Evolutionary conservation across 2,329 filamentous ascomycete genomes (phyloP), one percentile per base, ranked within the genome.

Genomic region (Stromatinia cepivora): DNA sequence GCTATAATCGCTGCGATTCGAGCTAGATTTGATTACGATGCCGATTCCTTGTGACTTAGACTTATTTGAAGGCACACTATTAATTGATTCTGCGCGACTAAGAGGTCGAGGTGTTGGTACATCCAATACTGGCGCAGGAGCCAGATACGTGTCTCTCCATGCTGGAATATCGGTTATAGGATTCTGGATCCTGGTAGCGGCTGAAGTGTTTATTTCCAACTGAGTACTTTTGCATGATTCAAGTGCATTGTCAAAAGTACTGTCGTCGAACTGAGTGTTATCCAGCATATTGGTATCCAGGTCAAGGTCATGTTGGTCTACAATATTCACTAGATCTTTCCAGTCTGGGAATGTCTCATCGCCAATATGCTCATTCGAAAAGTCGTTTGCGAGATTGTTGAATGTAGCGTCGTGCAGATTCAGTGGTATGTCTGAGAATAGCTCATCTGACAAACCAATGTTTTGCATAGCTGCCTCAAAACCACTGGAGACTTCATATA

Each of bases 241-340:
- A 53, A 34, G 25, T 11, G 31, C 5, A 46, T 53, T 11, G 5
- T 25, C 53, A 22, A 28, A 54, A 25, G 11, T 5, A 28, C 13
- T 25, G 25, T 46, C 20, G 17, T 68, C n/a, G n/a, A 54, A 4
- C 17, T 34, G 20, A 34, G 13, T 36, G 9, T 11, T 4, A 45
- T 68, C 57, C n/a, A 63, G 22, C 57, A 67, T 62, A 11, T 68
- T 39, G 8, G 28, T 54, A 9, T 68, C 57, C 20, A 42, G 34
- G n/a, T 68, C 54, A 50, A 31, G 22, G 39, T 7, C 20, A 39
- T 54, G 20, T 45, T 62, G 66, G 7, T 63, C 39, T 9, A 31
- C 31, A 45, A 68, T 54, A 11, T 62, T 52, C 22, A 63, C 57
- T 25, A 68, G 36, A 8, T 53, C 48, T 10, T 36, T 39, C 57